Conservation (phyloP, 441 rosid genomes). For the Populus tomentosa region DNA sequence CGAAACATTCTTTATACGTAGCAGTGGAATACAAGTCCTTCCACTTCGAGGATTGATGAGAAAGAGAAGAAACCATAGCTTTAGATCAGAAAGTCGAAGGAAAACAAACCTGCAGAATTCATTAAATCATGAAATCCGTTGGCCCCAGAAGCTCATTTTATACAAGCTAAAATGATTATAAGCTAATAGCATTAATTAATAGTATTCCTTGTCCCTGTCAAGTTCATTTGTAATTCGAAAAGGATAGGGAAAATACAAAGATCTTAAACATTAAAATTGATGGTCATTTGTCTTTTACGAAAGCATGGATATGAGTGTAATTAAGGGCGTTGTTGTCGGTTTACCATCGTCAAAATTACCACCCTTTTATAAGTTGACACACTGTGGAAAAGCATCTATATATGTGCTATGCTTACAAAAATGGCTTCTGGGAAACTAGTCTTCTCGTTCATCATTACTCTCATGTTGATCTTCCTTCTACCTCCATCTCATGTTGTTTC, state of each 20-base stretch:
- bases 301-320: background rate
- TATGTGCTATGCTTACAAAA: slow-evolving; percentile 1
- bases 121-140: background rate
- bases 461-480: slow-evolving; percentile 3
- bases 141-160: too few relatives aligned
- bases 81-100: too few relatives aligned
- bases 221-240: too few relatives aligned
- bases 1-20: too few relatives aligned
- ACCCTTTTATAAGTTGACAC: background rate
- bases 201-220: too few relatives aligned
- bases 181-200: background rate
- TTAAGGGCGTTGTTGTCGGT: background rate
- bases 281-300: background rate
- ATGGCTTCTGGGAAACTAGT: slow-evolving; percentile 21
- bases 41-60: too few relatives aligned
- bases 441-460: background rate
- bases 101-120: background rate
- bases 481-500: slow-evolving; percentile 17
- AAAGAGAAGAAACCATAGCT: too few relatives aligned
- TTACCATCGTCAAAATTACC: background rate
- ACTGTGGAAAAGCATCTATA: background rate
- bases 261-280: background rate
- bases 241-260: too few relatives aligned
- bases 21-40: too few relatives aligned
- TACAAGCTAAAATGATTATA: background rate